Percentiles rank a stretch among this genome's conserved stretches.
phyloP scores from a whole-genome alignment of 257 asterid species.

The Solanum chmielewskii region DNA sequence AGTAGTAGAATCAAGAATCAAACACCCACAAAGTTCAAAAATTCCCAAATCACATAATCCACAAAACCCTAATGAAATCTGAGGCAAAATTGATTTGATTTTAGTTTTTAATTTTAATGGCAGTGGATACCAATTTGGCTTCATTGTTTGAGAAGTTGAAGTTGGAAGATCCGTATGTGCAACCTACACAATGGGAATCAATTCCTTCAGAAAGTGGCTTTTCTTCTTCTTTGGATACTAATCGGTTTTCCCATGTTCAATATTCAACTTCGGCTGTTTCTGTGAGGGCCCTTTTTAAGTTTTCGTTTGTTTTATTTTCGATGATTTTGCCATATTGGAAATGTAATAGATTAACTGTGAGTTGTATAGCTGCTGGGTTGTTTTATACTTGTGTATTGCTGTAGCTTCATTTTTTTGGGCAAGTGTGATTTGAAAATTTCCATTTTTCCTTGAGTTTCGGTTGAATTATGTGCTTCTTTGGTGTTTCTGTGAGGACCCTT shows the following conservation, averaged over 20 bases:
- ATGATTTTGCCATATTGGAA: neutral
- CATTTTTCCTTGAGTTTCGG: neutral
- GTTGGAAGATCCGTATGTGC: conserved; percentile 67
- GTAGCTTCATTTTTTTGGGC: neutral
- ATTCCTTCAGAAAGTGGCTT: conserved; percentile 37
- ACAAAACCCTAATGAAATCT: neutral
- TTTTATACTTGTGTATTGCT: neutral
- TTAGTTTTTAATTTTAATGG: conserved; percentile 22
- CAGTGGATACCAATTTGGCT: conserved; percentile 42
- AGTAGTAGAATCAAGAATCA: neutral
- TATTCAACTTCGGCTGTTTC: conserved; percentile 45
- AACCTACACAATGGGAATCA: conserved; percentile 77
- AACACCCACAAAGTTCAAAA: neutral
- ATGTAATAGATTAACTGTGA: neutral
- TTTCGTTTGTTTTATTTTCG: neutral
- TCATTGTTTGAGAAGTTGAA: conserved; percentile 46
- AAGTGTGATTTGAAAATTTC: neutral
- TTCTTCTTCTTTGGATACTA: conserved; percentile 7
- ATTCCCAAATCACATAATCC: neutral
- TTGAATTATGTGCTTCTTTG: neutral
- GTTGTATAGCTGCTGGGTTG: neutral
- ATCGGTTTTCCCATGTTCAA: conserved; percentile 13
- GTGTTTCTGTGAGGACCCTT: neutral
- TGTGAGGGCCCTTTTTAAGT: conserved; percentile 21
- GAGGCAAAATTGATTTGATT: neutral